Evolutionary conservation across 1,284 basidiomycete species (phyloP), one percentile per base, ranked within the genome.

Genomic region (Singerocomus inundabilis): DNA sequence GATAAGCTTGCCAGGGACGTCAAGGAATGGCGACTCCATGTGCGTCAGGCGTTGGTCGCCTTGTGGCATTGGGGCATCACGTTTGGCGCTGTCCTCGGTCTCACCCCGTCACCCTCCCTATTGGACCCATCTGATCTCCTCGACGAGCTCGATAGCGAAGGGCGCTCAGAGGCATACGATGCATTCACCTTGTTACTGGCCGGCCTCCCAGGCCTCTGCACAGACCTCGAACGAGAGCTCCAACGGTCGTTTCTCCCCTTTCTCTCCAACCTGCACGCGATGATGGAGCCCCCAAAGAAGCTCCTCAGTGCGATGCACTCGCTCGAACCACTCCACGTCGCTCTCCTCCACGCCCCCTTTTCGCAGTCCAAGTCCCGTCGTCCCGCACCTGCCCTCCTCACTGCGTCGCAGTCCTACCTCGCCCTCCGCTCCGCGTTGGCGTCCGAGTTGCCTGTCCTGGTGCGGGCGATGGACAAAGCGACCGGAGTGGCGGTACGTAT

Each of bases 331-430:
- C 74, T 82, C 16, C 87, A 89, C 55, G 75, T 77, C 47, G 78
- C 80, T 35, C 74, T 89, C 6, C 72, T 88, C 45, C 84, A 81
- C 52, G 76, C 81, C 67, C 80, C 77, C 31, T 72, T 80, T 37
- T 73, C 78, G 6, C 53, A 46, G 9, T 54, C 73, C 8, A 70
- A 69, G 26, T 84, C 82, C 59, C 80, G 80, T 44, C 76, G 85
- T 1, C 85, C 85, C 0, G 76, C 84, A 0, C 70, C 79, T 0
- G 65, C 81, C 6, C 75, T 91, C 10, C 70, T 87, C 16, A 81
- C 84, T 18, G 84, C 86, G 4, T 88, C 85, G 2, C 77, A 81
- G 46, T 82, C 82, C 37, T 91, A 90, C 64, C 70, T 88, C 24
- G 88, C 85, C 0, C 73, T 91, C 3, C 77, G 85, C 13, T 84